Evolutionary conservation across 2,329 filamentous ascomycete species (phyloP), one percentile per base, ranked within the genome.

Genomic region (Aspergillus uvarum): DNA sequence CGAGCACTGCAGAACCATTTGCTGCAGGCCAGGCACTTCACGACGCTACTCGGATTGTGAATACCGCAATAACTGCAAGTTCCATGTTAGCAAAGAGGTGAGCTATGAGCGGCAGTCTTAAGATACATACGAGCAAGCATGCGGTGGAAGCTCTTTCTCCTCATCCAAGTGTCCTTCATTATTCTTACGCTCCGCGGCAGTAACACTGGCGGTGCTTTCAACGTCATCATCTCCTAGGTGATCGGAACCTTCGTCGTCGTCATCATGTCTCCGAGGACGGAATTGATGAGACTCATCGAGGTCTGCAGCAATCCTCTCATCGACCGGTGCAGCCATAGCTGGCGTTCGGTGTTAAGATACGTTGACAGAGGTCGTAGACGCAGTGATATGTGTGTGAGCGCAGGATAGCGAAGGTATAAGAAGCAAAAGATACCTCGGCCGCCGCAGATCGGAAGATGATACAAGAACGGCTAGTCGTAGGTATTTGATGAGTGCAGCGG

Each of bases 1-100:
- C 94, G 91, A 61, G 94, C 93, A 77, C 93, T 98, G 80, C 95
- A 99, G 76, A 99, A 99, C 95, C 95, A 99, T 76, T 98, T 99
- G 81, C 87, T 94, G 82, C 95, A 99, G 62, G 89, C 85, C 62
- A 99, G 83, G 74, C 95, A 99, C 80, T 97, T 98, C 69, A 99
- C 95, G 59, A 99, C 96, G 66, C 90, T 95, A 74, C 90, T 89
- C 2, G 95, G 89, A 60, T 96, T 96, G 80, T 99, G 95, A 65
- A 99, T 99, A 61, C 95, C 95, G 75, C 95, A 99, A 77, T 97
- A 97, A 44, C 92, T 95, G 74, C 63, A 51, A 62, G 55, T 54
- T 31, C 56, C 56, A 35, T 26, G 38, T 62, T 47, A 66, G 56
- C 47, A 55, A 49, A 58, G 49, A 22, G 19, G 48, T 1, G 21